Evolutionary conservation across 495 filamentous ascomycete genomes (phyloP).

Genomic region (Podospora anserina): DNA sequence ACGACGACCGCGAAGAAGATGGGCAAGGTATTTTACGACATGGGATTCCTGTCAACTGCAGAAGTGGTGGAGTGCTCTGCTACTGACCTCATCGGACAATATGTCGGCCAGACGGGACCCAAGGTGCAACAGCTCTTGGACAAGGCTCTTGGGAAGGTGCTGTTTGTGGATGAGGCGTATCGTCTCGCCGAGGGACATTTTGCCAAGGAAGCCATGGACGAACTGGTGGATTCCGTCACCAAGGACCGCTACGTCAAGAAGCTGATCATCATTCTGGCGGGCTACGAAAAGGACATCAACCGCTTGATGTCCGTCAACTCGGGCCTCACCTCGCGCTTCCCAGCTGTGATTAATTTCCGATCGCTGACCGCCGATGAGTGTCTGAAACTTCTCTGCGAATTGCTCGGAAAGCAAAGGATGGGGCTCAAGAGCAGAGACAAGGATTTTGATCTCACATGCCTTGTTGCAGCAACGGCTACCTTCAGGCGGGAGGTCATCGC

Average conservation of each 20-base stretch:
- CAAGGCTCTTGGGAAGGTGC: conserved; percentile 57
- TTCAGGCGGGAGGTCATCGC: conserved; percentile 30
- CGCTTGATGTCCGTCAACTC: conserved; percentile 61
- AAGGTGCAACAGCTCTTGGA: conserved; percentile 59
- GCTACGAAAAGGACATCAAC: conserved; percentile 70
- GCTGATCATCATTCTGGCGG: conserved; percentile 71
- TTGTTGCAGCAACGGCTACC: conserved; percentile 30
- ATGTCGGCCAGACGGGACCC: conserved; percentile 62
- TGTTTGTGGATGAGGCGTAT: conserved; percentile 70
- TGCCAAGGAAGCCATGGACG: conserved; percentile 69
- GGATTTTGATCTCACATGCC: conserved; percentile 37
- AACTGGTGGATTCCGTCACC: conserved; percentile 66
- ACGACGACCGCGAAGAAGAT: conserved; percentile 64
- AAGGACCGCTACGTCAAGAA: conserved; percentile 61
- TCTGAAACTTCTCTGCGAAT: conserved; percentile 37
- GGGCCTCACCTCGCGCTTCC: conserved; percentile 59
- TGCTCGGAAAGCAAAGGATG: conserved; percentile 21
- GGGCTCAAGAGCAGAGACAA: conserved; percentile 27
- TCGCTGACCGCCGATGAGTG: conserved; percentile 45
- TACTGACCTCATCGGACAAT: conserved; percentile 57
- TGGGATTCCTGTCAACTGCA: conserved; percentile 53
- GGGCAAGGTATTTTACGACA: conserved; percentile 66
- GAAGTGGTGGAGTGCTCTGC: conserved; percentile 58
- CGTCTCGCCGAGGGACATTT: conserved; percentile 56
- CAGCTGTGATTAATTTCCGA: conserved; percentile 54